phyloP scores from a whole-genome alignment of 2,329 filamentous ascomycete species.

The Dactylellina haptotyla region DNA sequence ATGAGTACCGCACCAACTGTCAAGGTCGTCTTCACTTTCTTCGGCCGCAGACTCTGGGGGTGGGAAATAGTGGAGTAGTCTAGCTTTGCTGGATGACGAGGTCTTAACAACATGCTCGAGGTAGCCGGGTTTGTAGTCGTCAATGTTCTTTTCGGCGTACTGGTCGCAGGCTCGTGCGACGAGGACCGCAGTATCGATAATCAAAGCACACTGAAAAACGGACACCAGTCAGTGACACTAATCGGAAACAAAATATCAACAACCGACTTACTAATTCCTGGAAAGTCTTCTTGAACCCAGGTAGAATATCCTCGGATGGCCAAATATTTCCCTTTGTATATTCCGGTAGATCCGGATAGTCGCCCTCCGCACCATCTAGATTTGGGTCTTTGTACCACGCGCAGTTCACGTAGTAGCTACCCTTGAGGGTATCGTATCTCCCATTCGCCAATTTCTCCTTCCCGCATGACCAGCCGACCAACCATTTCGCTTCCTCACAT shows the following conservation, averaged over 20 bases:
- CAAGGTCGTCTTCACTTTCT: slow-evolving; percentile 60
- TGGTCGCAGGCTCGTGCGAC: slow-evolving; percentile 90
- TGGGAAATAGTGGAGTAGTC: slow-evolving; percentile 93
- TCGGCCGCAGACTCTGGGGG: slow-evolving; percentile 62
- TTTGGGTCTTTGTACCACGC: slow-evolving; percentile 76
- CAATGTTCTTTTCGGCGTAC: slow-evolving; percentile 81
- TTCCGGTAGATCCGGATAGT: slow-evolving; percentile 78
- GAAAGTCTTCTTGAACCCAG: slow-evolving; percentile 78
- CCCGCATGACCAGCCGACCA: slow-evolving; percentile 71
- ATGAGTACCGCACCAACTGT: slow-evolving; percentile 86
- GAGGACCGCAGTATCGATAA: slow-evolving; percentile 88
- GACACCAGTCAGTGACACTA: neutral
- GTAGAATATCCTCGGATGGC: slow-evolving; percentile 75
- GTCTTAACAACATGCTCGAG: slow-evolving; percentile 86
- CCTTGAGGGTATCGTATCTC: slow-evolving; percentile 81
- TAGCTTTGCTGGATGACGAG: slow-evolving; percentile 88
- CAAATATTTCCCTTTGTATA: slow-evolving; percentile 92
- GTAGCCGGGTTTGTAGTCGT: slow-evolving; percentile 79
- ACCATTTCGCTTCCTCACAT: slow-evolving; percentile 65
- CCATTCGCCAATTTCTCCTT: slow-evolving; percentile 83
- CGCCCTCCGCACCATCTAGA: slow-evolving; percentile 69
- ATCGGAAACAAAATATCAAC: too few relatives aligned
- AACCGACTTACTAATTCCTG: slow-evolving; percentile 68
- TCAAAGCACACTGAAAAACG: slow-evolving; percentile 72
- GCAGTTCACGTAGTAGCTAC: slow-evolving; percentile 85